phyloP scores from a whole-genome alignment of 1,284 basidiomycete genomes.

The Apiotrichum gracile region DNA sequence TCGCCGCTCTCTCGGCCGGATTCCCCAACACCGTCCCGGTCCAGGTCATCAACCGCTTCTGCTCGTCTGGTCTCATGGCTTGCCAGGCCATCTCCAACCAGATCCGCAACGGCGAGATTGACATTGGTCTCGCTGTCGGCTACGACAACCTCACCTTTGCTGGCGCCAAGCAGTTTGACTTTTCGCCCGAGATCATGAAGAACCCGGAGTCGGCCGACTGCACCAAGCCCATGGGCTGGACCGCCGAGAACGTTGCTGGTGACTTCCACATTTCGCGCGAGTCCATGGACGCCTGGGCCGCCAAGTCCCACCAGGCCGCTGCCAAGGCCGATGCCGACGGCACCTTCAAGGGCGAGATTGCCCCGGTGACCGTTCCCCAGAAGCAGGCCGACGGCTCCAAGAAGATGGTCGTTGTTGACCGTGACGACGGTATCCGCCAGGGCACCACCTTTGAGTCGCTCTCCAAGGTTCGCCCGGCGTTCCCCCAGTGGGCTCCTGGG shows the following conservation, averaged over 20 bases:
- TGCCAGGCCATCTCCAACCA: constrained; percentile 71
- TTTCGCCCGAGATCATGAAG: constrained; percentile 67
- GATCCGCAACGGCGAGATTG: constrained; percentile 76
- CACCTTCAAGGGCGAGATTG: constrained; percentile 79
- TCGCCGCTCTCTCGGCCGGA: constrained; percentile 10
- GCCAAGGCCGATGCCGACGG: constrained; percentile 73
- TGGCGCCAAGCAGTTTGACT: constrained; percentile 3
- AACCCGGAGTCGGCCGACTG: constrained; percentile 83
- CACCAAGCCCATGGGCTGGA: constrained; percentile 91
- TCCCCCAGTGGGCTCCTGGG: constrained; percentile 61
- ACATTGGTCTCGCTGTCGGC: constrained; percentile 88
- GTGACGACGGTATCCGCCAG: constrained; percentile 79
- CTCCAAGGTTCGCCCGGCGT: constrained; percentile 79
- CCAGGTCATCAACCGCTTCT: constrained; percentile 93
- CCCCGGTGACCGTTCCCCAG: constrained; percentile 67
- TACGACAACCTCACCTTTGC: constrained; percentile 82
- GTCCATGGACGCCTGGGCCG: constrained; percentile 77
- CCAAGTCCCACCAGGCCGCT: constrained; percentile 71
- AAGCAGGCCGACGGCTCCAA: constrained; percentile 24
- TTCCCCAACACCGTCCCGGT: constrained; percentile 53
- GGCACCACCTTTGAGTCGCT: constrained; percentile 78
- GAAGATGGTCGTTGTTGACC: constrained; percentile 68
- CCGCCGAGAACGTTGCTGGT: constrained; percentile 89
- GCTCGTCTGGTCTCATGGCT: constrained; percentile 82
- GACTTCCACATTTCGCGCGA: constrained; percentile 63